Evolutionary conservation across 768 basidiomycete species (phyloP).

Genomic region (Dacryopinax spathularia): DNA sequence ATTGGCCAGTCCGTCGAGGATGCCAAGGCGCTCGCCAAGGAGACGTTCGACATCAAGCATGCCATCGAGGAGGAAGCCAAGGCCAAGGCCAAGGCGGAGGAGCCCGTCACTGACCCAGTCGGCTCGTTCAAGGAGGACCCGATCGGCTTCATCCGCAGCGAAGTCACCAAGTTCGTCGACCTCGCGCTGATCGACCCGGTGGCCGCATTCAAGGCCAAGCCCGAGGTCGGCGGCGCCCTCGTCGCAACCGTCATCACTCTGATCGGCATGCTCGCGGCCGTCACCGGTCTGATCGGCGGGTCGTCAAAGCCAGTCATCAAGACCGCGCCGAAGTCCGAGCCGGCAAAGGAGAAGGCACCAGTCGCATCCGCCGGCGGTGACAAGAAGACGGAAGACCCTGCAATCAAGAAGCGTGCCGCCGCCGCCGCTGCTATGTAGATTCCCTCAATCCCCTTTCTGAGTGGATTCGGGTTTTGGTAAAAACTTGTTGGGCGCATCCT

Average conservation of each 20-base stretch:
- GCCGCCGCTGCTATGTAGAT: slow-evolving; percentile 8
- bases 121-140: slow-evolving; percentile 57
- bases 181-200: slow-evolving; percentile 61
- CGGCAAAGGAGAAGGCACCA: slow-evolving; percentile 14
- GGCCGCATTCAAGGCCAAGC: slow-evolving; percentile 71
- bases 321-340: slow-evolving; percentile 15
- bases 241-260: slow-evolving; percentile 60
- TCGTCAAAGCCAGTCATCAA: slow-evolving; percentile 51
- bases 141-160: slow-evolving; percentile 61
- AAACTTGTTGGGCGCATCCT: neutral
- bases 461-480: neutral
- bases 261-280: slow-evolving; percentile 68
- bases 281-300: slow-evolving; percentile 66
- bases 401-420: slow-evolving; percentile 12
- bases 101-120: slow-evolving; percentile 29
- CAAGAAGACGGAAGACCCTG: slow-evolving; percentile 14
- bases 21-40: slow-evolving; percentile 65
- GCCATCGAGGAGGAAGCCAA: slow-evolving; percentile 49
- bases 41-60: slow-evolving; percentile 89
- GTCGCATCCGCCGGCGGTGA: slow-evolving; percentile 19
- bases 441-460: neutral
- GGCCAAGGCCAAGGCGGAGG: slow-evolving; percentile 34
- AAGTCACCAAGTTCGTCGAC: slow-evolving; percentile 68
- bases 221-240: slow-evolving; percentile 72
- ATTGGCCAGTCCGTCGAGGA: slow-evolving; percentile 79